A percentile compares a stretch with the other conserved stretches of the same genome.
Evolutionary conservation across 495 filamentous ascomycete species (phyloP).

Genomic region (Xylaria bambusicola): DNA sequence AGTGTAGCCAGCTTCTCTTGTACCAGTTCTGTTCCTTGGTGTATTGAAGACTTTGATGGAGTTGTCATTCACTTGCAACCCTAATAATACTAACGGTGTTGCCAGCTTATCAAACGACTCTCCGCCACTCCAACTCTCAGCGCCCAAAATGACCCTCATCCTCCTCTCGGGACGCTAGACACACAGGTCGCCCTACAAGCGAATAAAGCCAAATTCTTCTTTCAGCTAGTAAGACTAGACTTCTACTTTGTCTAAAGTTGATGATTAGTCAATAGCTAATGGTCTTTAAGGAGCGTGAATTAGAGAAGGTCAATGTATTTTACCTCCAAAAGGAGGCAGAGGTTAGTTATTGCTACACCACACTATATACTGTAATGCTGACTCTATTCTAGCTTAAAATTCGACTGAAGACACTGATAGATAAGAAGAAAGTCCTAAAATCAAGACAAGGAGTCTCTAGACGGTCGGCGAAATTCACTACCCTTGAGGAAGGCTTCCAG

Average conservation of each 20-base stretch:
- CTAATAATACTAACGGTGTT: constrained; percentile 32
- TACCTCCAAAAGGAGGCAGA: constrained; percentile 98
- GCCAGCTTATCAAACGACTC: constrained; percentile 95
- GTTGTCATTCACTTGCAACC: constrained; percentile 14
- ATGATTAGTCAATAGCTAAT: not conserved
- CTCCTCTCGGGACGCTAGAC: constrained; percentile 54
- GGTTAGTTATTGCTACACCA: constrained; percentile 52
- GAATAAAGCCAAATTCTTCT: constrained; percentile 98
- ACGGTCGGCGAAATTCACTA: constrained; percentile 86
- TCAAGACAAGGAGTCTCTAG: constrained; percentile 76
- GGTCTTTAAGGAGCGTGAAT: constrained; percentile 78
- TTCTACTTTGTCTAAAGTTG: not conserved
- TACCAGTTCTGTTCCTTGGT: constrained; percentile 4
- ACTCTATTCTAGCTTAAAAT: constrained; percentile 73
- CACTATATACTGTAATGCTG: constrained; percentile 1
- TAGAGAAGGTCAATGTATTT: constrained; percentile 98
- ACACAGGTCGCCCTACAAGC: constrained; percentile 92
- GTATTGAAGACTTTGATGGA: not conserved
- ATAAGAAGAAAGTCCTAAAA: constrained; percentile 89
- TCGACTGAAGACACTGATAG: constrained; percentile 83
- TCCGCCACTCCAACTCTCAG: constrained; percentile 84
- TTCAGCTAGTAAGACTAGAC: constrained; percentile 71
- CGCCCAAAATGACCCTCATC: constrained; percentile 65
- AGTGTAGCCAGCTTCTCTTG: not conserved
- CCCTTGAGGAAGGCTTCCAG: constrained; percentile 92